Evolutionary conservation across 1,139 yeast species (phyloP).

Genomic region (Wickerhamomyces sp.): DNA sequence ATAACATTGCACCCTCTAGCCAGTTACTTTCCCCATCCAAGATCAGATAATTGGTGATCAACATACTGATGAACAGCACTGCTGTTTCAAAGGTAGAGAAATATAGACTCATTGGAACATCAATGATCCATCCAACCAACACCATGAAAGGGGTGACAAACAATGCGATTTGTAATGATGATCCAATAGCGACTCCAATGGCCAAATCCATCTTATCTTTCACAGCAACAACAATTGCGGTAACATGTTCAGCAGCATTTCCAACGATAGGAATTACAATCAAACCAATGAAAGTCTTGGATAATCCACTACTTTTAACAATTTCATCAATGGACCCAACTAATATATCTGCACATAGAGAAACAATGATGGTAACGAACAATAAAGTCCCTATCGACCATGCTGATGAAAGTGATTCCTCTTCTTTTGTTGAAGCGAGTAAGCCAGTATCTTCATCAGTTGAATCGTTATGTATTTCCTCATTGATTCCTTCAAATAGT

Average conservation of each 20-base stretch:
- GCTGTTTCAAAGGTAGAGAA: slow-evolving; percentile 94
- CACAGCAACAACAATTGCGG: slow-evolving; percentile 91
- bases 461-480: slow-evolving; percentile 18
- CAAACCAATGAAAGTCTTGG: slow-evolving; percentile 92
- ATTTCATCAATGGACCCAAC: slow-evolving; percentile 91
- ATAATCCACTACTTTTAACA: slow-evolving; percentile 77
- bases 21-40: slow-evolving; percentile 94
- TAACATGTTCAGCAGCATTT: slow-evolving; percentile 97
- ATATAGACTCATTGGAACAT: slow-evolving; percentile 87
- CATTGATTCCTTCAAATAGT: slow-evolving; percentile 41
- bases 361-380: slow-evolving; percentile 71
- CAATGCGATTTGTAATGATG: slow-evolving; percentile 89
- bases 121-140: slow-evolving; percentile 83
- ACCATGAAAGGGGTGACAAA: slow-evolving; percentile 96
- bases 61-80: slow-evolving; percentile 80
- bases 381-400: slow-evolving; percentile 48
- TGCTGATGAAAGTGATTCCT: slow-evolving; percentile 33
- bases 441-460: slow-evolving; percentile 2
- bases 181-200: slow-evolving; percentile 95
- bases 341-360: slow-evolving; percentile 87
- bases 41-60: slow-evolving; percentile 80
- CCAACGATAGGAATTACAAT: slow-evolving; percentile 95
- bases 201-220: slow-evolving; percentile 98
- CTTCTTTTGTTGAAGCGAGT: slow-evolving; percentile 22
- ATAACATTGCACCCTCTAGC: slow-evolving; percentile 92